Evolutionary conservation across 805 yeast species (phyloP).

Genomic region (Saccharomycodes ludwigii): DNA sequence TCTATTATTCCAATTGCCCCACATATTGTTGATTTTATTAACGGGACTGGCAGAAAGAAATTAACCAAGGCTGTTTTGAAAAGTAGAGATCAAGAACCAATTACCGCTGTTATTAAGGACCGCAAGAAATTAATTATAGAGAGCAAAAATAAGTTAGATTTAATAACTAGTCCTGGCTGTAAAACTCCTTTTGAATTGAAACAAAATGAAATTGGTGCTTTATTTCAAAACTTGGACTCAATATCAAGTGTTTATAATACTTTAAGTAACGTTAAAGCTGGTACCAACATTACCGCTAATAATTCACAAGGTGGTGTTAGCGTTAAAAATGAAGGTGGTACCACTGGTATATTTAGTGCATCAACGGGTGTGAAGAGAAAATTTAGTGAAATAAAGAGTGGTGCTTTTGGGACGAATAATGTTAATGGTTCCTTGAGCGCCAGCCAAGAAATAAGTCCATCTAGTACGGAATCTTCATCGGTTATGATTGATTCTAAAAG

Average conservation of each 20-base stretch:
- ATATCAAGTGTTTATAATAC: neutral
- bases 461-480: conserved; percentile 15
- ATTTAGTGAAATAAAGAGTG: conserved; percentile 14
- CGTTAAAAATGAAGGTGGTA: too few relatives aligned
- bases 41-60: conserved; percentile 24
- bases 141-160: conserved; percentile 11
- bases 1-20: conserved; percentile 15
- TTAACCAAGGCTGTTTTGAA: conserved; percentile 20
- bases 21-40: conserved; percentile 16
- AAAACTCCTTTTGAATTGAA: neutral
- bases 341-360: too few relatives aligned
- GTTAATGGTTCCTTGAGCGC: too few relatives aligned
- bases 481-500: conserved; percentile 23
- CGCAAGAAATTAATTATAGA: conserved; percentile 19
- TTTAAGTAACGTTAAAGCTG: neutral
- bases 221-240: neutral
- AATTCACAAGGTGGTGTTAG: too few relatives aligned
- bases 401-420: too few relatives aligned
- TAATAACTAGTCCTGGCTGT: too few relatives aligned
- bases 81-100: conserved; percentile 20
- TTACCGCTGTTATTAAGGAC: conserved; percentile 12
- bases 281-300: too few relatives aligned
- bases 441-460: too few relatives aligned
- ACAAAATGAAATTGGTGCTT: neutral
- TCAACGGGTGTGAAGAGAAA: too few relatives aligned